Evolutionary conservation across 768 basidiomycete genomes (phyloP).

Genomic region (Collybiopsis confluens): DNA sequence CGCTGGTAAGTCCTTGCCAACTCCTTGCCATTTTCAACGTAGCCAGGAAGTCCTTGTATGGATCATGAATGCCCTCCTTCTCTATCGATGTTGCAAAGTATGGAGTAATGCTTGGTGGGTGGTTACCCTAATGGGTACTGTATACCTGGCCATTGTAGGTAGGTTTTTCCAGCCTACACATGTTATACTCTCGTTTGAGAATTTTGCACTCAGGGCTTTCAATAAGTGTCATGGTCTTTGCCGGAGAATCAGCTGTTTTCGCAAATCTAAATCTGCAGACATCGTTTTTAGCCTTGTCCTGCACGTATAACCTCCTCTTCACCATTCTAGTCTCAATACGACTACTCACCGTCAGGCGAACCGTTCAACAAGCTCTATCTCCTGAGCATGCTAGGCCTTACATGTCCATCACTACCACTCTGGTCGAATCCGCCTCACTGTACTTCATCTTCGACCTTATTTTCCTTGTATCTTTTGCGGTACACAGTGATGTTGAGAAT

Average conservation of each 20-base stretch:
- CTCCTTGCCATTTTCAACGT: not conserved
- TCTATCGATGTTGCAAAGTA: not conserved
- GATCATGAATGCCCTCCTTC: not conserved
- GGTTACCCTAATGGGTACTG: not conserved
- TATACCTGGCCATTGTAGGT: not conserved
- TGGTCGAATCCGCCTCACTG: constrained; percentile 16
- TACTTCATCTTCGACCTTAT: constrained; percentile 19
- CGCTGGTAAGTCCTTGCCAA: too few relatives aligned
- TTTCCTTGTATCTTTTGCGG: constrained; percentile 22
- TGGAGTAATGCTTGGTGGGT: not conserved
- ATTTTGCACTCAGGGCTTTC: not conserved
- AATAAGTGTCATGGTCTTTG: not conserved
- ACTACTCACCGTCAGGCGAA: not conserved
- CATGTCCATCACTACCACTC: not conserved
- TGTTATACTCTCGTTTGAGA: not conserved
- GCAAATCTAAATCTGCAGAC: not conserved
- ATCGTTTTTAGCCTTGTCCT: not conserved
- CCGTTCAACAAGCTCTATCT: not conserved
- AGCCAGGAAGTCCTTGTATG: not conserved
- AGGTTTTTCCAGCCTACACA: not conserved
- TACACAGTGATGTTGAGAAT: constrained; percentile 18
- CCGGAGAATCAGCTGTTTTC: not conserved
- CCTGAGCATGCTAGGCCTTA: not conserved
- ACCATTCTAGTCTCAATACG: not conserved
- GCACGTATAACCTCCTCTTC: not conserved